Base-by-base conservation (phyloP, 192 early-diverging fungal genomes). In the Coemansia sp. region DNA sequence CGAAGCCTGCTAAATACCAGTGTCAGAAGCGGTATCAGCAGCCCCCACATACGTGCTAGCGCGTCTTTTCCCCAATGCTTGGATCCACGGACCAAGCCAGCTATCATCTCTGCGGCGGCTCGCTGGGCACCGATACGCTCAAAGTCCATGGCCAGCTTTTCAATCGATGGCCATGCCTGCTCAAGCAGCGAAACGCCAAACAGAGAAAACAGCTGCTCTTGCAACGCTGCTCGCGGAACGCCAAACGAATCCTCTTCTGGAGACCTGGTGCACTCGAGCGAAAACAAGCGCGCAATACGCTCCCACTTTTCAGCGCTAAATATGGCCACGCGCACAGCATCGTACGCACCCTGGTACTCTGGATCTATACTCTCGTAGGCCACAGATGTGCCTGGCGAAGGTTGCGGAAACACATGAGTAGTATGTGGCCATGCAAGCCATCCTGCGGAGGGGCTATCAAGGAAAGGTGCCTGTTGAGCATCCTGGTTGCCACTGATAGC, bases 381-480 rank as follows among this genome's bases (percentile, higher is more conserved):
- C 36, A 51, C 71, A 2, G 73, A 52, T 2, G 69, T 71, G 5
- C 68, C 85, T 14, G 75, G 60, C 8, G 70, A 78, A 17, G 80
- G 61, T n/a, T 66, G 14, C 2, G 51, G 51, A 64, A 92, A 93
- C 0, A 80, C 86, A 63, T 84, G 87, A 68, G 79, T 80, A 11
- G 75, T 70, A 22, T 81, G 71, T 8, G 93, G 91, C 92, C 93
- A 96, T 7, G 86, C 92, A 67, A 90, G 87, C 94, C 93, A 97
- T 6, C 95, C 95, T 6, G 86, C 80, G 1, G 78, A 66, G 3
- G 81, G 67, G 37, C 84, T 86, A 58, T 95, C 94, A 8, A 88
- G 77, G 60, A 89, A 84, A 8, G 71, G 71, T 39, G 59, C 68
- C 1, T 59, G n/a, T 18, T 52, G 14, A 8, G 63, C 55, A 20